Evolutionary conservation across 2,329 filamentous ascomycete genomes (phyloP).

Genomic region (Ophiostoma triangulosporum): DNA sequence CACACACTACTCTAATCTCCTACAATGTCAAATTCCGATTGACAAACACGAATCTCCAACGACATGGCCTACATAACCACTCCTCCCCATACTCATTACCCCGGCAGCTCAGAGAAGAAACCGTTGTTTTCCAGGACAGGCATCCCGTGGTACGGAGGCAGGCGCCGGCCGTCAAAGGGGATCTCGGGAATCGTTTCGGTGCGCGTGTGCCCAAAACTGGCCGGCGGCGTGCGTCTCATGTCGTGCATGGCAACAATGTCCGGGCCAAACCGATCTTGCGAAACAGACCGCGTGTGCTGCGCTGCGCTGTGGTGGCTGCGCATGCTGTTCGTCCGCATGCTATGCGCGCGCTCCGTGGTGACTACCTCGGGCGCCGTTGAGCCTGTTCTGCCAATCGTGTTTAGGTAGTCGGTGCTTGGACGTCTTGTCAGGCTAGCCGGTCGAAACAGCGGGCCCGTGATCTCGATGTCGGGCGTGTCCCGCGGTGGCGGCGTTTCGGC

Average conservation of each 20-base stretch:
- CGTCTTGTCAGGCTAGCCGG: background rate
- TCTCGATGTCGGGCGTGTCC: slow-evolving; percentile 5
- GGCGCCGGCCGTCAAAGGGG: slow-evolving; percentile 13
- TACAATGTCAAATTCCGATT: too few species aligned
- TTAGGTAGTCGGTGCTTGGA: background rate
- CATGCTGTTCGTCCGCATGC: background rate
- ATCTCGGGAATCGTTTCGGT: slow-evolving; percentile 9
- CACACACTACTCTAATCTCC: too few species aligned
- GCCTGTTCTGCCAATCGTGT: background rate
- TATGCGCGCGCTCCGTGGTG: background rate
- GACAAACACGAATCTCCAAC: too few species aligned
- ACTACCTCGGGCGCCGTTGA: background rate
- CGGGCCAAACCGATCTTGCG: slow-evolving; percentile 3
- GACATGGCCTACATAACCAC: background rate
- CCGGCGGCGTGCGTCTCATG: slow-evolving; percentile 7
- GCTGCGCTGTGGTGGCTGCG: background rate
- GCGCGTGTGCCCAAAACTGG: background rate
- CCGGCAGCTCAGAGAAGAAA: slow-evolving; percentile 11
- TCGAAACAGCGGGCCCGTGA: slow-evolving; percentile 5
- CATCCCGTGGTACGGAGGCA: slow-evolving; percentile 10
- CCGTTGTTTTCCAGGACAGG: slow-evolving; percentile 7
- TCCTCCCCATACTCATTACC: too few species aligned
- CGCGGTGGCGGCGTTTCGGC: slow-evolving; percentile 14
- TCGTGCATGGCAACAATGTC: slow-evolving; percentile 13
- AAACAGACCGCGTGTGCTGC: background rate